Percentiles rank a stretch among this genome's conserved stretches.
Evolutionary conservation across 345 rosid genomes (phyloP).

Genomic region (Lepidium aucheri): DNA sequence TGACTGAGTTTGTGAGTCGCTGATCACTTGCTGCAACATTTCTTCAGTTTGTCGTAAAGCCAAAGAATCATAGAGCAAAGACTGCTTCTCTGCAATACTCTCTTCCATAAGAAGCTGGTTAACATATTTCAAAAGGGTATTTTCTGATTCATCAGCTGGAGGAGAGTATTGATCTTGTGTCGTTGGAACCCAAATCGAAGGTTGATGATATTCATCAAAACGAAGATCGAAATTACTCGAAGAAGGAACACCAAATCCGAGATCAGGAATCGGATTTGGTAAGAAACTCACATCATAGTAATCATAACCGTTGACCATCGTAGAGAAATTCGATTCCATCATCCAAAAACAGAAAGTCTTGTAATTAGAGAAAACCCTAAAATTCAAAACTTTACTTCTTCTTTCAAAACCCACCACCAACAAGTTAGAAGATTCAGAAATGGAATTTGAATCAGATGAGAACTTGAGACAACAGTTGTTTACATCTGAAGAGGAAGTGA

Average conservation of each 20-base stretch:
- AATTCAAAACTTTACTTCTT: background rate
- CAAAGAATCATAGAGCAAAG: constrained; percentile 41
- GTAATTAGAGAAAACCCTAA: background rate
- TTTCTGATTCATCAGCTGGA: constrained; percentile 35
- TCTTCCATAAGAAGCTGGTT: constrained; percentile 72
- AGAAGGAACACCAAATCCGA: constrained; percentile 29
- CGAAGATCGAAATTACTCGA: constrained; percentile 15
- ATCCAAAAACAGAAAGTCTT: too few species aligned
- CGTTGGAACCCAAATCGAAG: constrained; percentile 15
- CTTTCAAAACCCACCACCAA: background rate
- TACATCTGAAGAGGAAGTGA: constrained; percentile 7
- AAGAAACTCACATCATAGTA: constrained; percentile 22
- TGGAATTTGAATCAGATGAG: background rate
- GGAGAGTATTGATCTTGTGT: constrained; percentile 19
- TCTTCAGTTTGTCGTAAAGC: constrained; percentile 61
- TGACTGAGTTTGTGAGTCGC: constrained; percentile 29
- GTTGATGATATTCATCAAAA: background rate
- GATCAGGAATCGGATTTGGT: constrained; percentile 8
- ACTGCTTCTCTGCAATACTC: constrained; percentile 44
- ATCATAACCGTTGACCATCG: constrained; percentile 23
- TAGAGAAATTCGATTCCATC: constrained; percentile 19
- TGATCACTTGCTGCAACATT: constrained; percentile 52
- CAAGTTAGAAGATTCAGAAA: background rate
- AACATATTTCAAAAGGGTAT: constrained; percentile 50
- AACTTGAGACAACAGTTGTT: background rate